A percentile compares a stretch with the other conserved stretches of the same genome.
Conservation (phyloP, 495 filamentous ascomycete species). For the Penicillium nucicola region DNA sequence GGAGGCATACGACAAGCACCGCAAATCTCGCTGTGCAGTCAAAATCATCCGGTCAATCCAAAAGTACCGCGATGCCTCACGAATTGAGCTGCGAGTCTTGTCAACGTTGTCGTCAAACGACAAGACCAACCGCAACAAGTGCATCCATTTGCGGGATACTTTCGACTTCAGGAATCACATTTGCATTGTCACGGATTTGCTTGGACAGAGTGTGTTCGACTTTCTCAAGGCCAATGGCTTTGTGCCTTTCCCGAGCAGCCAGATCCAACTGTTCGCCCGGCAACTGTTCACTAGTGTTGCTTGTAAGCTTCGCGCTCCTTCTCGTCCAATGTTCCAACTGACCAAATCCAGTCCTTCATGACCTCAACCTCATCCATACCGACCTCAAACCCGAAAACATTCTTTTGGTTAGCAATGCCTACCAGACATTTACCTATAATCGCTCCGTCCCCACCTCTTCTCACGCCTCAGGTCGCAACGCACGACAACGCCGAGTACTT, state of each 20-base stretch:
- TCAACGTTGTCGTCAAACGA: constrained; percentile 90
- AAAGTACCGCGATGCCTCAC: constrained; percentile 95
- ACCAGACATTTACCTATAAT: constrained; percentile 97
- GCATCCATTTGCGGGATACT: constrained; percentile 94
- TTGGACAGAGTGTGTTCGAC: constrained; percentile 97
- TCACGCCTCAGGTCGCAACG: constrained; percentile 67
- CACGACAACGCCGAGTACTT: constrained; percentile 81
- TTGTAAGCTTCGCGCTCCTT: constrained; percentile 57
- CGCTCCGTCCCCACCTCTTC: constrained; percentile 91
- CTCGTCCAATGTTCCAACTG: constrained; percentile 1
- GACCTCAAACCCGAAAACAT: constrained; percentile 99
- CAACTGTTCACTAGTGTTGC: constrained; percentile 98
- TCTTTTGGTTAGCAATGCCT: constrained; percentile 80
- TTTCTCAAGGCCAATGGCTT: constrained; percentile 94
- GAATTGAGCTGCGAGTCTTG: constrained; percentile 90
- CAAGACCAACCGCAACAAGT: constrained; percentile 86
- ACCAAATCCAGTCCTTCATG: constrained; percentile 74
- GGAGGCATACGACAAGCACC: constrained; percentile 76
- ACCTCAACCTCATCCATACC: constrained; percentile 96
- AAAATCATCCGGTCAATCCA: constrained; percentile 98
- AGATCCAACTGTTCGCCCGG: constrained; percentile 94
- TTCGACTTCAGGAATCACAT: constrained; percentile 98
- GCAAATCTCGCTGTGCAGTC: constrained; percentile 78
- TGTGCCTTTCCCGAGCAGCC: constrained; percentile 97
- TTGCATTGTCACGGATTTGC: constrained; percentile 95